phyloP scores from a whole-genome alignment of 345 rosid genomes.

The Kandelia obovata region DNA sequence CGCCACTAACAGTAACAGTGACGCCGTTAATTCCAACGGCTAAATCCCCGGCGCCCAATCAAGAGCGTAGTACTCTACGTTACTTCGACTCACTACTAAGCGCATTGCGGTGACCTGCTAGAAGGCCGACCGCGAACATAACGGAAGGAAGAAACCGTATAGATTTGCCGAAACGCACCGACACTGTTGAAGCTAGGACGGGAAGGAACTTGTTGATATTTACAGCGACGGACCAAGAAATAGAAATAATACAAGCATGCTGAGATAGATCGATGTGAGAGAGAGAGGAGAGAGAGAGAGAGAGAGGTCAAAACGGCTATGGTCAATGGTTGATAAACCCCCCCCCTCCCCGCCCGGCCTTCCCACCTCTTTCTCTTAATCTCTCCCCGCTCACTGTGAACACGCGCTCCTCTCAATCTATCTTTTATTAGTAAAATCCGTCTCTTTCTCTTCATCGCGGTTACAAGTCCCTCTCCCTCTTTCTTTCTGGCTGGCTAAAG shows the following conservation, averaged over 20 bases:
- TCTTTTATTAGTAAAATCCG: not conserved
- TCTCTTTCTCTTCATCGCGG: not conserved
- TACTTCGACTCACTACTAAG: no score
- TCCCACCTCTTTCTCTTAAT: constrained; percentile 1
- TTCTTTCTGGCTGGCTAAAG: constrained; percentile 15
- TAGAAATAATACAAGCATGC: no score
- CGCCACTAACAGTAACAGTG: constrained; percentile 45
- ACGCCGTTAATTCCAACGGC: constrained; percentile 41
- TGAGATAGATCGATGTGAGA: not conserved
- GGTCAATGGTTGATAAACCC: constrained; percentile 30
- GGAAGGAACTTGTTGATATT: not conserved
- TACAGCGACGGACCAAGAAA: not conserved
- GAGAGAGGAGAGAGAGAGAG: constrained; percentile 1
- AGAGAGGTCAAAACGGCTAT: constrained; percentile 49
- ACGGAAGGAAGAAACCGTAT: not conserved
- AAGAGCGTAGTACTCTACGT: not conserved
- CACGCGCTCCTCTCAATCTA: not conserved
- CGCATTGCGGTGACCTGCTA: not conserved
- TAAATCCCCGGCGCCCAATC: not conserved
- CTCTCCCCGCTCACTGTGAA: not conserved
- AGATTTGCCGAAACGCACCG: not conserved
- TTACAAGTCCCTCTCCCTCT: constrained; percentile 1
- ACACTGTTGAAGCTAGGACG: no score
- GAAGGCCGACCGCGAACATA: not conserved
- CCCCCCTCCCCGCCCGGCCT: constrained; percentile 10